Base-by-base conservation (phyloP, 768 basidiomycete species). In the Boletus rufocinnamomeus region DNA sequence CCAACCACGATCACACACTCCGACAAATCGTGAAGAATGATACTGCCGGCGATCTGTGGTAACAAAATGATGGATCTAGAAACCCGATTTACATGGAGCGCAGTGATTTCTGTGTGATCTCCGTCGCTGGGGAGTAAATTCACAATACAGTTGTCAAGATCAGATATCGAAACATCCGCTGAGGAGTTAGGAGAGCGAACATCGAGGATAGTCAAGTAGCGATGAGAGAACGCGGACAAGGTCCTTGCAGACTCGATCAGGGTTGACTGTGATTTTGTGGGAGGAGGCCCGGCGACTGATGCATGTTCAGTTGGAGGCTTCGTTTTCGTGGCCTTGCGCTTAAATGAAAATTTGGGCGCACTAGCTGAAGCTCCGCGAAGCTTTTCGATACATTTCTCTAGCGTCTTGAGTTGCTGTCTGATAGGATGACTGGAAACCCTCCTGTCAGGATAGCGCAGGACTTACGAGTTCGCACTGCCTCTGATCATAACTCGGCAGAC, bases 401-500 rank as follows among this genome's bases (percentile, higher is more conserved):
- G 69, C 6, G 71, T 71, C 67, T 83, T 85, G 56, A 93, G 70
- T 82, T 87, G 86, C 91, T 94, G 35, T 51, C 55, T 48, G 45
- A 57, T 47, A 37, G 32, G 40, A 54, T 72, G 55, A 68, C 37
- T 49, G 37, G 37, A 53, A 38, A 54, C 34, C 43, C 38, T 50
- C 25, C 54, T 21, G 38, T 58, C 41, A 23, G 27, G n/a, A 32
- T 6, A 52, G 40, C n/a, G 21, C 32, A 43, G 23, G 27, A 76
- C 84, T 54, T 63, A 91, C 90, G 65, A 76, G 73, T 69, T 88
- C 87, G 66, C 80, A 88, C 66, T 85, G 86, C 54, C 86, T 80
- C 66, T 88, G 90, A 70, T 91, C 89, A 66, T 90, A 91, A 40
- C 80, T 76, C 5, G 90, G 87, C 46, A 93, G 74, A 57, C 80